These are phyloP conservation scores for Amanita inopinata DNA, from an alignment of 768 basidiomycete species.

Conservation along the genomic window DNA sequence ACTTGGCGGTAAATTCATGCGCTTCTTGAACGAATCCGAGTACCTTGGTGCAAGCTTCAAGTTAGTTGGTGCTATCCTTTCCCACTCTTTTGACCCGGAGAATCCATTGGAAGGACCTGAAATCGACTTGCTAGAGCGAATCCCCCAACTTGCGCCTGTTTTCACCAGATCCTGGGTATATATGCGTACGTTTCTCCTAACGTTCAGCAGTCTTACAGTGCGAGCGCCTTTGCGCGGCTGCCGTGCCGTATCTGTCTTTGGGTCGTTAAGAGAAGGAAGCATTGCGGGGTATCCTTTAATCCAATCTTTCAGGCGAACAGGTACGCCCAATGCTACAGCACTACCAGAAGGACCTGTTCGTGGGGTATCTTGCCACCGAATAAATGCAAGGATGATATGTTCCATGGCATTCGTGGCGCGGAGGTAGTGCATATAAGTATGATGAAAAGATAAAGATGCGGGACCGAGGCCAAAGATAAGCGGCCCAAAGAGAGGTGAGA, in stretches of 20 bases:
- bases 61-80: constrained; percentile 53
- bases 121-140: constrained; percentile 12
- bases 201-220: constrained; percentile 66
- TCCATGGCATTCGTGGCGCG: constrained; percentile 83
- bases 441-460: constrained; percentile 37
- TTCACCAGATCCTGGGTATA: constrained; percentile 83
- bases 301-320: constrained; percentile 84
- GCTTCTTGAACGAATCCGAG: constrained; percentile 66
- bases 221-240: constrained; percentile 69
- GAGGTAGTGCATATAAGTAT: constrained; percentile 55
- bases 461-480: constrained; percentile 76
- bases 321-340: constrained; percentile 57
- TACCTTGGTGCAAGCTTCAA: constrained; percentile 58
- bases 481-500: constrained; percentile 85
- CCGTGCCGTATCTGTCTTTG: constrained; percentile 37
- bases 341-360: constrained; percentile 33
- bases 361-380: constrained; percentile 70
- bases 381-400: constrained; percentile 84
- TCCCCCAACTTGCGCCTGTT: constrained; percentile 40
- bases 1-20: constrained; percentile 56
- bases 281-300: constrained; percentile 82
- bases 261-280: constrained; percentile 51
- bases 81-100: constrained; percentile 65
- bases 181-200: constrained; percentile 75
- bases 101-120: constrained; percentile 30